A percentile compares a stretch with the other conserved stretches of the same genome.
phyloP scores from a whole-genome alignment of 2,329 filamentous ascomycete genomes.

The Sclerotinia subarctica region DNA sequence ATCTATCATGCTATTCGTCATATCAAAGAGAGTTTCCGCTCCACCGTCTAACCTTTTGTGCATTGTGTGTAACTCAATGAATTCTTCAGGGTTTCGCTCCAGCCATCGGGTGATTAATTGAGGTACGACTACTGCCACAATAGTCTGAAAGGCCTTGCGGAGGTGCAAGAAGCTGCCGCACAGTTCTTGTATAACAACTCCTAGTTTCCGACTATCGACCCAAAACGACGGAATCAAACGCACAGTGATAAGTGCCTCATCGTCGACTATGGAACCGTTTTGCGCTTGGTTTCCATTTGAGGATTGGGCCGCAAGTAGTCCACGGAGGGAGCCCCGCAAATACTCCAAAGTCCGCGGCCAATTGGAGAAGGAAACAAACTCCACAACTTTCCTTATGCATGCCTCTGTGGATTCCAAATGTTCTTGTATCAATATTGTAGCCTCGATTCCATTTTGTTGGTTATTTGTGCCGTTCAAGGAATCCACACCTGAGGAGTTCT shows the following conservation, averaged over 20 bases:
- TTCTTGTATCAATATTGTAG: slow-evolving; percentile 34
- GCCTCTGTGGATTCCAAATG: slow-evolving; percentile 49
- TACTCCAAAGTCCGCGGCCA: slow-evolving; percentile 61
- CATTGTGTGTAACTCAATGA: slow-evolving; percentile 59
- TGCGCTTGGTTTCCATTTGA: slow-evolving; percentile 29
- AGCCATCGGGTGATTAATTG: slow-evolving; percentile 64
- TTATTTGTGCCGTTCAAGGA: slow-evolving; percentile 31
- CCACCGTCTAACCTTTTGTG: slow-evolving; percentile 62
- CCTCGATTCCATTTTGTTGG: slow-evolving; percentile 33
- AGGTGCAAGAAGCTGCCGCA: slow-evolving; percentile 66
- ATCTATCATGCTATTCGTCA: slow-evolving; percentile 61
- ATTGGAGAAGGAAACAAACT: slow-evolving; percentile 63
- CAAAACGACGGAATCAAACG: slow-evolving; percentile 61
- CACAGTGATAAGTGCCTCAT: slow-evolving; percentile 51
- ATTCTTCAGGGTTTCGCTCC: slow-evolving; percentile 61
- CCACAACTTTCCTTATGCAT: slow-evolving; percentile 55
- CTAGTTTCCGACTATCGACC: slow-evolving; percentile 61
- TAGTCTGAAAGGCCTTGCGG: slow-evolving; percentile 60
- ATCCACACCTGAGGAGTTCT: slow-evolving; percentile 20
- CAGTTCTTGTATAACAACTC: slow-evolving; percentile 61
- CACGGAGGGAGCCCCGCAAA: slow-evolving; percentile 45
- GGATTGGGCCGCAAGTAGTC: slow-evolving; percentile 35
- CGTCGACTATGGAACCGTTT: slow-evolving; percentile 30
- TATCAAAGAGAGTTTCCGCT: slow-evolving; percentile 66
- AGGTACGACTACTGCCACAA: slow-evolving; percentile 60